A percentile compares a stretch with the other conserved stretches of the same genome.
phyloP scores from a whole-genome alignment of 192 early-diverging fungal species.

The Cetraspora pellucida region DNA sequence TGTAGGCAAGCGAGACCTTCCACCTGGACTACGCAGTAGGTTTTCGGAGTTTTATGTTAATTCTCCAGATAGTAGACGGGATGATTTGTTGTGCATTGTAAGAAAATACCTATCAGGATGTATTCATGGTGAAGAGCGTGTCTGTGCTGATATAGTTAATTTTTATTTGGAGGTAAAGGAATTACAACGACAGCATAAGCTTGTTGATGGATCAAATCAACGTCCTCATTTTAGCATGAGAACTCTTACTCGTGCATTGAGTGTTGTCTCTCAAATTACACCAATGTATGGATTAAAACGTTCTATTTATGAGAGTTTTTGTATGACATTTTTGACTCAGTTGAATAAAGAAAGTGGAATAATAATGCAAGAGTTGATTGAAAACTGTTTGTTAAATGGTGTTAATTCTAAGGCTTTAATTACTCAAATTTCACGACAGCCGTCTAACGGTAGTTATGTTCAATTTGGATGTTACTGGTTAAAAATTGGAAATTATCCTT shows the following conservation, averaged over 20 bases:
- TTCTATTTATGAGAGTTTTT: slow-evolving; percentile 89
- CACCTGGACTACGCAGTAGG: slow-evolving; percentile 85
- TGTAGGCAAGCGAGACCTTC: slow-evolving; percentile 95
- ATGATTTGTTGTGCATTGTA: slow-evolving; percentile 85
- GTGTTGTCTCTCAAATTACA: slow-evolving; percentile 73
- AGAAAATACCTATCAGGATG: slow-evolving; percentile 72
- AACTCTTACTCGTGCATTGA: slow-evolving; percentile 85
- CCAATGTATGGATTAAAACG: slow-evolving; percentile 79
- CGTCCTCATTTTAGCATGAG: slow-evolving; percentile 91
- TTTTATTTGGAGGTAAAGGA: slow-evolving; percentile 82
- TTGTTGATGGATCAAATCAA: slow-evolving; percentile 89
- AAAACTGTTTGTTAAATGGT: slow-evolving; percentile 58
- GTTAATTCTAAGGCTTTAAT: slow-evolving; percentile 60
- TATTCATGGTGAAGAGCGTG: slow-evolving; percentile 57
- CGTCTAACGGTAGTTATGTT: slow-evolving; percentile 54
- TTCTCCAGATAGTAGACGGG: slow-evolving; percentile 76
- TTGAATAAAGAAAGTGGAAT: slow-evolving; percentile 71
- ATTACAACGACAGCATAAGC: slow-evolving; percentile 64
- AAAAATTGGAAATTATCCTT: slow-evolving; percentile 50
- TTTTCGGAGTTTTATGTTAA: slow-evolving; percentile 97
- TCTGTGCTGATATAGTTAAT: slow-evolving; percentile 69
- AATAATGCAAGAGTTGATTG: slow-evolving; percentile 56
- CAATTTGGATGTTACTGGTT: slow-evolving; percentile 91
- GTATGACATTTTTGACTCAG: slow-evolving; percentile 95
- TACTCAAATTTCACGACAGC: slow-evolving; percentile 61